Evolutionary conservation across 192 early-diverging fungal species (phyloP).

Genomic region (Chytriomyces confervae): DNA sequence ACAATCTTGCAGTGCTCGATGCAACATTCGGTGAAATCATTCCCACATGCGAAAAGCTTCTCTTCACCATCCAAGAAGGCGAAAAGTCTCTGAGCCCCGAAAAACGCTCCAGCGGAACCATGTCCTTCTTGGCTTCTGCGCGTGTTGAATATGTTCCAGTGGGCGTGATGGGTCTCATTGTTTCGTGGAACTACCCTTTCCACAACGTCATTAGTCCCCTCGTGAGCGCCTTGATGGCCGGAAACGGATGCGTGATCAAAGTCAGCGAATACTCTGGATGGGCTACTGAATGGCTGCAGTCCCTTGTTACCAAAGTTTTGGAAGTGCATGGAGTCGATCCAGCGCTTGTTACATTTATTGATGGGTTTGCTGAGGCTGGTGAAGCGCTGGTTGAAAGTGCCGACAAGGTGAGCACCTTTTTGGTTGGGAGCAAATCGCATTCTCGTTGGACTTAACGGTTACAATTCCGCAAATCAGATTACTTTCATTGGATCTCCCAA

Average conservation of each 20-base stretch:
- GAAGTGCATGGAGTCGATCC: constrained; percentile 75
- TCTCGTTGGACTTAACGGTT: no score
- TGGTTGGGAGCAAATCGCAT: not conserved
- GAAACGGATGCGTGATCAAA: constrained; percentile 87
- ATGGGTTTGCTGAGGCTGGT: constrained; percentile 83
- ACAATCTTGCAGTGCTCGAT: constrained; percentile 65
- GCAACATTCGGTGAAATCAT: constrained; percentile 84
- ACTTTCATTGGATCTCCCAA: constrained; percentile 87
- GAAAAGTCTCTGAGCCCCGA: constrained; percentile 72
- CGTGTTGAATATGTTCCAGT: constrained; percentile 80
- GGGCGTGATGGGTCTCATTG: constrained; percentile 81
- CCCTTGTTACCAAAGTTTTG: constrained; percentile 70
- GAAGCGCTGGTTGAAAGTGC: constrained; percentile 65
- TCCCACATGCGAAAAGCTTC: constrained; percentile 76
- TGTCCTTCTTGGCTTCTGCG: constrained; percentile 79
- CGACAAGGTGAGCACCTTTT: constrained; percentile 41
- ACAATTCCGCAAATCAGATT: constrained; percentile 52
- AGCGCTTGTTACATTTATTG: constrained; percentile 79
- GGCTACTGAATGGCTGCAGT: constrained; percentile 72
- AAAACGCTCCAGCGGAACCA: constrained; percentile 66
- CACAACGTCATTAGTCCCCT: constrained; percentile 72
- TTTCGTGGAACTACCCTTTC: constrained; percentile 88
- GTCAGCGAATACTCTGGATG: constrained; percentile 84
- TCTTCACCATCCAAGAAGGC: constrained; percentile 81
- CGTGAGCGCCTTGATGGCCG: constrained; percentile 81